A percentile compares a stretch with the other conserved stretches of the same genome.
phyloP scores from a whole-genome alignment of 768 basidiomycete species.

The Suillus decipiens region DNA sequence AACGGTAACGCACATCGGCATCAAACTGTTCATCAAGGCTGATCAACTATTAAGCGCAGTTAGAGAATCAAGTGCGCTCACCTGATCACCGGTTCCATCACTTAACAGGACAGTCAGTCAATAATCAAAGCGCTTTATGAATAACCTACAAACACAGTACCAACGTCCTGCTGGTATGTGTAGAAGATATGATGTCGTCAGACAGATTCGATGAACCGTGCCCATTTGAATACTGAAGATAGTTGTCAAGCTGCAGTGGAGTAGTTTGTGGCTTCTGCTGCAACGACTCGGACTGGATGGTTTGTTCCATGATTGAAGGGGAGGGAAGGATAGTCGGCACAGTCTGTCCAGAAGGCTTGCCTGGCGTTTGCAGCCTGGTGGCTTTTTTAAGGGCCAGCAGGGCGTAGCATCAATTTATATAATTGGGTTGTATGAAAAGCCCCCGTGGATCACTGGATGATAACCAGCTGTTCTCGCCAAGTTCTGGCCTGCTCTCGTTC shows the following conservation, averaged over 20 bases:
- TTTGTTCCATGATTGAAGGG: slow-evolving; percentile 18
- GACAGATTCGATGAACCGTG: slow-evolving; percentile 6
- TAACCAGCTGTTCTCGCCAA: not conserved
- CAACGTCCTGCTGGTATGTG: slow-evolving; percentile 50
- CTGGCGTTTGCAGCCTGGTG: not conserved
- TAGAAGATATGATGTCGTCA: slow-evolving; percentile 44
- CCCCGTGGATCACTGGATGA: not conserved
- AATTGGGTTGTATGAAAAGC: slow-evolving; percentile 14
- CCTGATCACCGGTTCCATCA: slow-evolving; percentile 40
- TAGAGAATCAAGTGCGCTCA: slow-evolving; percentile 19
- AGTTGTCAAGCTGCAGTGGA: slow-evolving; percentile 4
- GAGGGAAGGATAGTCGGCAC: not conserved
- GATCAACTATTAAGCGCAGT: not conserved
- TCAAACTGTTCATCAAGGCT: slow-evolving; percentile 64
- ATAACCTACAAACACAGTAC: slow-evolving; percentile 67
- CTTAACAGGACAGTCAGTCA: not conserved
- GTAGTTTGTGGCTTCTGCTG: slow-evolving; percentile 14
- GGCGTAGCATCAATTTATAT: not conserved
- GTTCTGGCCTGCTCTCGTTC: not conserved
- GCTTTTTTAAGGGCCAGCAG: slow-evolving; percentile 7
- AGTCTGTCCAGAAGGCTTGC: not conserved
- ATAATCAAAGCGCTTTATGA: not conserved
- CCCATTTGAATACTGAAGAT: not conserved
- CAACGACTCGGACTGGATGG: not conserved
- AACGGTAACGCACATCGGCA: slow-evolving; percentile 47